Base-by-base conservation (phyloP, 495 filamentous ascomycete genomes). In the Aspergillus ellipticus region DNA sequence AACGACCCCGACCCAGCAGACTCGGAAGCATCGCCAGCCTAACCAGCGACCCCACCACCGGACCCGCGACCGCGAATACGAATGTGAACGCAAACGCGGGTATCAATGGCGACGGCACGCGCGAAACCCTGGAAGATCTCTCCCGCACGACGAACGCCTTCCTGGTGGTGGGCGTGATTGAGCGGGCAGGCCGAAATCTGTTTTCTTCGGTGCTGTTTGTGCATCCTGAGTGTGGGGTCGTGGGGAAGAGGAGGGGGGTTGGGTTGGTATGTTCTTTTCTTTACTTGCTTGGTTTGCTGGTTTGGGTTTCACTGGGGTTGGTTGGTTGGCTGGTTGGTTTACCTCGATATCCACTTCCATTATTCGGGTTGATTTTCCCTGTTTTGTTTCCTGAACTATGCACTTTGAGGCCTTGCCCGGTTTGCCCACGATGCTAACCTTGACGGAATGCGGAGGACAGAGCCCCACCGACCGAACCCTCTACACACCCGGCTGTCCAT, bases 261-360 rank as follows among this genome's bases (percentile, higher is more conserved):
- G 41, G 51, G 42, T 50, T 42, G 45, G 45, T 53, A 54, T 51
- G 19, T 28, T 55, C 19, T 24, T 45, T 51, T 53, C 24, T 26
- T 55, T 47, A n/a, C n/a, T n/a, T n/a, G n/a, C n/a, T n/a, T n/a
- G n/a, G n/a, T n/a, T n/a, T n/a, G n/a, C n/a, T n/a, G n/a, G n/a
- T n/a, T n/a, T n/a, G n/a, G n/a, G n/a, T n/a, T n/a, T n/a, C n/a
- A n/a, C n/a, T n/a, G n/a, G n/a, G n/a, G n/a, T n/a, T n/a, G n/a
- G n/a, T n/a, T n/a, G n/a, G n/a, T n/a, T n/a, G n/a, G n/a, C n/a
- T n/a, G n/a, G n/a, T n/a, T n/a, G n/a, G n/a, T n/a, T n/a, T n/a
- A n/a, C n/a, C n/a, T n/a, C n/a, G n/a, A n/a, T n/a, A n/a, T n/a
- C n/a, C n/a, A n/a, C n/a, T n/a, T n/a, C n/a, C n/a, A n/a, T n/a